Base-by-base conservation (phyloP, 345 rosid genomes). In the Cardamine chenopodiifolia region DNA sequence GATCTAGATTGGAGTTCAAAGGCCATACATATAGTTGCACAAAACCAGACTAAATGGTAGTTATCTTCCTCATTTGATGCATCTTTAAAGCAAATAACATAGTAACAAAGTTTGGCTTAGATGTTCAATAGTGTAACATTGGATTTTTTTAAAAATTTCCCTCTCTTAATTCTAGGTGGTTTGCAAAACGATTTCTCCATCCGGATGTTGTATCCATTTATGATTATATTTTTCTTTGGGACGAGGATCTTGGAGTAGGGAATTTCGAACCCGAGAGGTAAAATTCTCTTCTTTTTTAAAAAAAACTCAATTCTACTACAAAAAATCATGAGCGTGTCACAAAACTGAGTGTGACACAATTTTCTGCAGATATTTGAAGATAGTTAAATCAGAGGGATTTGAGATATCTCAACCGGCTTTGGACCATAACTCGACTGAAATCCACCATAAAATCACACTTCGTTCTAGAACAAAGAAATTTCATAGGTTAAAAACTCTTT, bases 361-460 rank as follows among this genome's bases (percentile, higher is more conserved):
- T 60, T 54, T 69, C 9, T 44, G 65, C 83, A 95, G 99, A 52
- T 95, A 95, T 87, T 74, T 95, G 75, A 28, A 72, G 39, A 87
- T 95, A 79, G 92, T 90, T 70, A 90, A 80, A 79, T 81, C 88
- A 2, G 96, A 79, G 82, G 97, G 97, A 49, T 62, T 95, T 52
- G 96, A 95, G 88, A 95, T 95, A 83, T 95, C 99, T 59, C 99
- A 95, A 77, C 99, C 99, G 17, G 99, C 97, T 72, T 78, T 95
- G 72, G 93, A 89, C 73, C 87, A 88, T 20, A 90, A 95, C 83
- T 95, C 98, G 7, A 89, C 90, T 8, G 92, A 84, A 68, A 90
- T 95, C 76, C 99, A 95, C 78, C 99, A 95, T 73, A 85, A 95
- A 70, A 90, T 95, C 56, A 95, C 99, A 28, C 79, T 95, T 37